Base-by-base conservation (phyloP, 2,329 filamentous ascomycete species). In the Ceratocystiopsis minuta region DNA sequence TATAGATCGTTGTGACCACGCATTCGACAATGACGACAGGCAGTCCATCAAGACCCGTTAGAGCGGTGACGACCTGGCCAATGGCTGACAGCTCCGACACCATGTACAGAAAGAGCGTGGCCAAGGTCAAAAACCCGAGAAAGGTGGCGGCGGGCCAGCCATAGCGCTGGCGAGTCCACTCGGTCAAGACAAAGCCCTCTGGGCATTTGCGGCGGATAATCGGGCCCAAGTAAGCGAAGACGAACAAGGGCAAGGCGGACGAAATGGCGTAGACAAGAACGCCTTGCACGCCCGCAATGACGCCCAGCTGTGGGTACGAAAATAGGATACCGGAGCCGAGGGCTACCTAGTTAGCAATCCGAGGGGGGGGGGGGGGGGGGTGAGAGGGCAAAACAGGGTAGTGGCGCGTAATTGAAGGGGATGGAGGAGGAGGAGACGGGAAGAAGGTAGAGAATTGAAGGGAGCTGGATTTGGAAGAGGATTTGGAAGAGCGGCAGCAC, bases 71-170 rank as follows among this genome's bases (percentile, higher is more conserved):
- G 34, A 88, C 83, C 57, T 88, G 82, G 40, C 85, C 80, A 24
- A 90, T 65, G 13, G 82, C 80, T 10, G 81, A 87, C 36, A 90
- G 67, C 62, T 90, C 83, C 16, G 81, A 75, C 20, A 88, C 76
- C 82, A 90, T 88, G 66, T 88, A 90, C 40, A 90, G 58, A 57
- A 88, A 90, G 51, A 90, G 68, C 1, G 83, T 88, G 39, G 86
- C 75, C 39, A 88, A 66, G 37, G 81, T 86, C 63, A 87, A 66
- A 52, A 80, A 69, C 56, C 80, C 85, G 47, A 90, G 65, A 55
- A 82, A 88, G 34, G 87, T 60, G 41, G 78, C 78, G 7, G 79
- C 67, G 32, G 76, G 55, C 3, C 68, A 55, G 16, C 83, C 84
- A 59, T 85, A 90, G 46, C 83, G 71, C 60, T 86, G 78, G 44